Evolutionary conservation across 495 filamentous ascomycete species (phyloP).

Genomic region (Clohesyomyces aquaticus): DNA sequence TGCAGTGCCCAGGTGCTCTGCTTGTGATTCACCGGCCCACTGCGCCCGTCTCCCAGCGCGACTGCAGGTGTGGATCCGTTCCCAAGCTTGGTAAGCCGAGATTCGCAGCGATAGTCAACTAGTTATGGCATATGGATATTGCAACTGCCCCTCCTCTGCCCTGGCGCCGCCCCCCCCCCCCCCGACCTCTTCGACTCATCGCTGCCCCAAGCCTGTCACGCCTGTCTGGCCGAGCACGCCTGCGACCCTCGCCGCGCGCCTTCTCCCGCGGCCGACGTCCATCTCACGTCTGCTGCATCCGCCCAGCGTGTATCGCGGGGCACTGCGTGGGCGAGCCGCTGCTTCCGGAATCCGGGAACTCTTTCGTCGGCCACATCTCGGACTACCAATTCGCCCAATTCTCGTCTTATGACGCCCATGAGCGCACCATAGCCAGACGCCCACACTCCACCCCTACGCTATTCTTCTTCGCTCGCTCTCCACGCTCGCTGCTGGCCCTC

Average conservation of each 20-base stretch:
- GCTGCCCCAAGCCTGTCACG: no score
- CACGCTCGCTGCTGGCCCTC: conserved; percentile 4
- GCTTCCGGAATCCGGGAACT: conserved; percentile 14
- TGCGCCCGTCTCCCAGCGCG: no score
- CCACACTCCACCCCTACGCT: conserved; percentile 3
- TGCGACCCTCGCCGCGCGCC: not conserved
- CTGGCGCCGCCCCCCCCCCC: no score
- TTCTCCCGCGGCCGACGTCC: not conserved
- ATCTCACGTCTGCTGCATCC: not conserved
- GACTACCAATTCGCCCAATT: conserved; percentile 14
- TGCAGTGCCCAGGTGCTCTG: not conserved
- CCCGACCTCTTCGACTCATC: no score
- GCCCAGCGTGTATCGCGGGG: not conserved
- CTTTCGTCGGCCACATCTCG: not conserved
- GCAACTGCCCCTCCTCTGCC: not conserved
- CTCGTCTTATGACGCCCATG: conserved; percentile 16
- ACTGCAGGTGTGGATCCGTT: no score
- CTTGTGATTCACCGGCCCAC: not conserved
- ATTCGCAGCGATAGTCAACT: no score
- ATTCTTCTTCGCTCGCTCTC: not conserved
- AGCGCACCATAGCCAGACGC: not conserved
- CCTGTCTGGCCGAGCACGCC: not conserved
- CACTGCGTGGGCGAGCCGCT: conserved; percentile 5
- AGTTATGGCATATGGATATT: not conserved
- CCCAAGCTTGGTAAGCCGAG: not conserved